Percentiles rank a stretch among this genome's conserved stretches.
phyloP scores from a whole-genome alignment of 192 early-diverging fungal genomes.

The Coemansia sp. region DNA sequence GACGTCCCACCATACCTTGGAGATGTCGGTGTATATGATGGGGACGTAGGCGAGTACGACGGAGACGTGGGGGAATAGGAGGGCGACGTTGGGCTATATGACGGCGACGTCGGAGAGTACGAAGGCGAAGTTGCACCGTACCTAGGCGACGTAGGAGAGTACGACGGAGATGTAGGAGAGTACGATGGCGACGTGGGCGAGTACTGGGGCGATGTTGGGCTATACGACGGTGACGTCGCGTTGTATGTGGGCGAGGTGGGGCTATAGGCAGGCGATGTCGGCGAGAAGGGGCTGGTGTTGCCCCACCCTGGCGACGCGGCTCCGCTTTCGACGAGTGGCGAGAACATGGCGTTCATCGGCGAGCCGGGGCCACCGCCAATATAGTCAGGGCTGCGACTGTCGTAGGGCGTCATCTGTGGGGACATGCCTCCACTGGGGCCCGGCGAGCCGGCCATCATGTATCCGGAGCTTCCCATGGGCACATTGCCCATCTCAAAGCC shows the following conservation, averaged over 20 bases:
- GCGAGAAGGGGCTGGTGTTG: constrained; percentile 57
- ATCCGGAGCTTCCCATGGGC: constrained; percentile 52
- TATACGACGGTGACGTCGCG: constrained; percentile 69
- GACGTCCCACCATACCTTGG: constrained; percentile 75
- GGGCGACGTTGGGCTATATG: constrained; percentile 60
- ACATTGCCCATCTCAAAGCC: constrained; percentile 55
- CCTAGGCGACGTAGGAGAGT: constrained; percentile 63
- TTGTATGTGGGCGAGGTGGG: constrained; percentile 76
- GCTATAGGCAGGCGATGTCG: constrained; percentile 59
- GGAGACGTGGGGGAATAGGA: constrained; percentile 54
- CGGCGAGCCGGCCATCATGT: constrained; percentile 53
- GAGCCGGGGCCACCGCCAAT: constrained; percentile 59
- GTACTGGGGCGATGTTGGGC: constrained; percentile 62
- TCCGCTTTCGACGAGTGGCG: constrained; percentile 78
- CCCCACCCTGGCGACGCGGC: constrained; percentile 59
- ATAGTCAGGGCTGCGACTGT: constrained; percentile 66
- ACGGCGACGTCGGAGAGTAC: constrained; percentile 60
- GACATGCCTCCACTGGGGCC: constrained; percentile 63
- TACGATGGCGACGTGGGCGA: constrained; percentile 65
- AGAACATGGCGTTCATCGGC: constrained; percentile 78
- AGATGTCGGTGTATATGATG: constrained; percentile 71
- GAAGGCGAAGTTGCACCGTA: constrained; percentile 68
- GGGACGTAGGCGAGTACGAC: constrained; percentile 61
- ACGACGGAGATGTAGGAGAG: constrained; percentile 63
- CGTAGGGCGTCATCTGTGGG: constrained; percentile 80